Percentiles rank a stretch among this genome's conserved stretches.
Evolutionary conservation across 202 grass and related monocot genomes (phyloP).

Genomic region (Elaeis oleifera): DNA sequence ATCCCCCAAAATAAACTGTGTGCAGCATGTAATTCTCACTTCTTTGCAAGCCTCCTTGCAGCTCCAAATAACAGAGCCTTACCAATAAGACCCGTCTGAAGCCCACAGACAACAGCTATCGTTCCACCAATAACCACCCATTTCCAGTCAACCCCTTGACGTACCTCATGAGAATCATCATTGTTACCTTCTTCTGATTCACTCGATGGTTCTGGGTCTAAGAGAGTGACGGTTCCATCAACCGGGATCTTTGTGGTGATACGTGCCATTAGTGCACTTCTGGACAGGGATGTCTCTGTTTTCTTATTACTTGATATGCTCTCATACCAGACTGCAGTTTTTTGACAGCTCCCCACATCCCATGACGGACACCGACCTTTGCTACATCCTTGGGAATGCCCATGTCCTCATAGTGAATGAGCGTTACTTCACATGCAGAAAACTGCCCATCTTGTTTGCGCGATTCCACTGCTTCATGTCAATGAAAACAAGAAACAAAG

Average conservation of each 20-base stretch:
- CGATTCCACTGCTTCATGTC: constrained; percentile 50
- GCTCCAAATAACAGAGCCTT: constrained; percentile 59
- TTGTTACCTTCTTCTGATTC: constrained; percentile 2
- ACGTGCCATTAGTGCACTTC: constrained; percentile 47
- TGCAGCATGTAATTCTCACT: constrained; percentile 25
- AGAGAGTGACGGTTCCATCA: constrained; percentile 16
- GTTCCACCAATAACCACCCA: constrained; percentile 70
- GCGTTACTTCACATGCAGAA: constrained; percentile 84
- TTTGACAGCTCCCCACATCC: constrained; percentile 97
- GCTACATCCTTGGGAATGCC: constrained; percentile 98
- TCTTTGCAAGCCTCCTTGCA: constrained; percentile 57
- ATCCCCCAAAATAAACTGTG: too few relatives aligned
- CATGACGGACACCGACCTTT: constrained; percentile 74
- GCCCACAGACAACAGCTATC: constrained; percentile 50
- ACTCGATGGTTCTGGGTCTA: constrained; percentile 13
- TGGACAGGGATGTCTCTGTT: constrained; percentile 40
- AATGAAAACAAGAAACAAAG: not conserved
- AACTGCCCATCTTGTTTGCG: constrained; percentile 58
- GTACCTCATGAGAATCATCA: constrained; percentile 20
- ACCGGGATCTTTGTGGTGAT: constrained; percentile 52
- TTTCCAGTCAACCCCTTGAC: constrained; percentile 74
- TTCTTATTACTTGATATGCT: constrained; percentile 61
- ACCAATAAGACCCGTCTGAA: constrained; percentile 62
- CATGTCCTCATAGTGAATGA: constrained; percentile 93
- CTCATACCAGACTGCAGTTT: constrained; percentile 84